phyloP scores from a whole-genome alignment of 768 basidiomycete species.

The Kwoniella dejecticola region DNA sequence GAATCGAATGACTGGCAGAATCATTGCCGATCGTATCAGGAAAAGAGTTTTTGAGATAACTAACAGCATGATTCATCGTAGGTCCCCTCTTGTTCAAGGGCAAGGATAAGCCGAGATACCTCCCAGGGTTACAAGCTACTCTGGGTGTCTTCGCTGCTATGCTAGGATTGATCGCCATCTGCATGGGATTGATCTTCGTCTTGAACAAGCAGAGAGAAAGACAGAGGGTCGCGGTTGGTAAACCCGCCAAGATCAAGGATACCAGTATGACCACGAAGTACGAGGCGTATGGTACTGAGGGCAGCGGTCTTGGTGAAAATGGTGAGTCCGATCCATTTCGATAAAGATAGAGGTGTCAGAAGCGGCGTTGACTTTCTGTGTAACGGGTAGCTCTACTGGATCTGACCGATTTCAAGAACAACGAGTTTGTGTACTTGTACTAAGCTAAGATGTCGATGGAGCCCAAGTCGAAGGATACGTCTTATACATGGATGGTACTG shows the following conservation, averaged over 20 bases:
- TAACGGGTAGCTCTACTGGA: slow-evolving; percentile 19
- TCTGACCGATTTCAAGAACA: slow-evolving; percentile 28
- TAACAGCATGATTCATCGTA: slow-evolving; percentile 40
- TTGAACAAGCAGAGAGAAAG: slow-evolving; percentile 47
- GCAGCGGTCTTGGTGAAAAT: slow-evolving; percentile 7
- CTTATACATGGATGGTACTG: too few relatives aligned
- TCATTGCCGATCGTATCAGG: too few relatives aligned
- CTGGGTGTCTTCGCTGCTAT: slow-evolving; percentile 45
- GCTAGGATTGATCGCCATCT: slow-evolving; percentile 32
- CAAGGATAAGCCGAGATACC: slow-evolving; percentile 43
- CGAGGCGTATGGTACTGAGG: slow-evolving; percentile 27
- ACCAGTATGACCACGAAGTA: slow-evolving; percentile 39
- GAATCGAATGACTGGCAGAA: too few relatives aligned
- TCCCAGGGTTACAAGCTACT: slow-evolving; percentile 42
- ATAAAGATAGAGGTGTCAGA: neutral
- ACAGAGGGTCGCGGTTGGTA: slow-evolving; percentile 48
- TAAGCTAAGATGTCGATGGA: neutral
- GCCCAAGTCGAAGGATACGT: neutral
- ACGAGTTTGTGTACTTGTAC: slow-evolving; percentile 26
- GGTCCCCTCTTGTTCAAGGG: slow-evolving; percentile 53
- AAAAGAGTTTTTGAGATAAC: neutral
- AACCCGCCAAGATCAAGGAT: slow-evolving; percentile 48
- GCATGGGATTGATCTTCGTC: slow-evolving; percentile 34
- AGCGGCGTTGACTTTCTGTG: neutral
- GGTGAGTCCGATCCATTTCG: neutral